Base-by-base conservation (phyloP, 805 yeast genomes). In the Candida chauliodis region DNA sequence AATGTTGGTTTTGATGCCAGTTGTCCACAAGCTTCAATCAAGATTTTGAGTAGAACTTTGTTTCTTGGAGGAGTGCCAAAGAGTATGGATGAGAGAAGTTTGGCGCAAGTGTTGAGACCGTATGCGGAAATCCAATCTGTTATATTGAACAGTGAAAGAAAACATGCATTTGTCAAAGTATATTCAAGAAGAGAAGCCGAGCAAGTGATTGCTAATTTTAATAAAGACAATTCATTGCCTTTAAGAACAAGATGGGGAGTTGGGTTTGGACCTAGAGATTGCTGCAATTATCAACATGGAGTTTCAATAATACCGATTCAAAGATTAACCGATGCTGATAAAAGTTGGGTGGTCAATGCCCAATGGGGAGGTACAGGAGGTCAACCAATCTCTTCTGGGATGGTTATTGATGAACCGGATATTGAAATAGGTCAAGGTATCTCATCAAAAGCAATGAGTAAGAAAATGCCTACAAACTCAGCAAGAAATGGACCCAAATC, bases 281-380 rank as follows among this genome's bases (percentile, higher is more conserved):
- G 98, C 69, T 87, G 96, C 59, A 95, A 93, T 62, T 93, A 93
- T 62, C 90, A 82, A 55, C 82, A 82, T 41, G 99, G 99, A 45
- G 73, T 82, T 26, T 84, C 95, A 43, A 76, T 89, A 25, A 88
- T 93, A 44, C 96, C 98, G 11, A 66, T 93, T 35, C 77, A 76
- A 42, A 77, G 96, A 52, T 73, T 93, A 49, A 93, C 99, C 0
- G 99, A 93, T 43, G 96, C 97, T 15, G 99, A 93, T 60, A 78
- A 73, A 53, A 71, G 83, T 45, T 93, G 99, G 99, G 77, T 87
- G 9, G 84, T 78, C 24, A 68, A 75, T 41, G 96, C 98, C 3
- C 91, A 87, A 60, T 89, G 95, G 89, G 99, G 99, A 48, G 99
- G 99, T 51, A 84, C 96, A 30, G 95, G 91, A 36, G 97, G 96